Conservation (phyloP, 2,329 filamentous ascomycete species). For the Epicoccum nigrum region DNA sequence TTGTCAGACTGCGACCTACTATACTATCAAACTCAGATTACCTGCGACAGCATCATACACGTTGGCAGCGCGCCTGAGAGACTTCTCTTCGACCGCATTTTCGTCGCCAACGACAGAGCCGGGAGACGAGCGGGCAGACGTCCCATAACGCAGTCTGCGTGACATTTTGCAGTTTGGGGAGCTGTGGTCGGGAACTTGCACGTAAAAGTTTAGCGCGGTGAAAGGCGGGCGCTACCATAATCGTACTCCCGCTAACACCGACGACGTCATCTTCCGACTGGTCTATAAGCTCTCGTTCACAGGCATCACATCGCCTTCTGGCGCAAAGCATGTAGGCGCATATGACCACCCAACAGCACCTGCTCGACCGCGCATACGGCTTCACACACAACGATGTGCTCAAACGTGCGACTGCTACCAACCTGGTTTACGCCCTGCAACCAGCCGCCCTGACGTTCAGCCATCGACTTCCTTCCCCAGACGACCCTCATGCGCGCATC, state of each 20-base stretch:
- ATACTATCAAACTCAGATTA: conserved; percentile 34
- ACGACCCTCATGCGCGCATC: conserved; percentile 47
- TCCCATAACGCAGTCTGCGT: conserved; percentile 5
- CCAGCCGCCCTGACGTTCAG: conserved; percentile 73
- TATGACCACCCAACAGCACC: conserved; percentile 57
- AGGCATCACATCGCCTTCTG: conserved; percentile 5
- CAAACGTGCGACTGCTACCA: conserved; percentile 67
- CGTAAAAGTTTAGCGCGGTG: conserved; percentile 15
- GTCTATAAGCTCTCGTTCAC: neutral
- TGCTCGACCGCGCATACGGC: conserved; percentile 78
- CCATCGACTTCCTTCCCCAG: conserved; percentile 57
- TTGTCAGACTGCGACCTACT: conserved; percentile 7
- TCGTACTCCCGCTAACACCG: neutral
- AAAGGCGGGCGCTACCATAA: conserved; percentile 3
- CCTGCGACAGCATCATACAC: conserved; percentile 78
- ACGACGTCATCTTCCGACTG: conserved; percentile 25
- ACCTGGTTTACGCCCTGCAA: conserved; percentile 72
- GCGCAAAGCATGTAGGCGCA: conserved; percentile 45
- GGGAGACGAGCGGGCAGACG: conserved; percentile 16
- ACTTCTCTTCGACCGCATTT: conserved; percentile 1
- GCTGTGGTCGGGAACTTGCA: conserved; percentile 2
- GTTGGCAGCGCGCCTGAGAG: conserved; percentile 55
- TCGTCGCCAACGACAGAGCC: conserved; percentile 22
- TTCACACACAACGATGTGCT: conserved; percentile 65
- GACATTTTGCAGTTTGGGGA: conserved; percentile 15